Evolutionary conservation across 1,139 yeast species (phyloP).

Genomic region (Candida sp.): DNA sequence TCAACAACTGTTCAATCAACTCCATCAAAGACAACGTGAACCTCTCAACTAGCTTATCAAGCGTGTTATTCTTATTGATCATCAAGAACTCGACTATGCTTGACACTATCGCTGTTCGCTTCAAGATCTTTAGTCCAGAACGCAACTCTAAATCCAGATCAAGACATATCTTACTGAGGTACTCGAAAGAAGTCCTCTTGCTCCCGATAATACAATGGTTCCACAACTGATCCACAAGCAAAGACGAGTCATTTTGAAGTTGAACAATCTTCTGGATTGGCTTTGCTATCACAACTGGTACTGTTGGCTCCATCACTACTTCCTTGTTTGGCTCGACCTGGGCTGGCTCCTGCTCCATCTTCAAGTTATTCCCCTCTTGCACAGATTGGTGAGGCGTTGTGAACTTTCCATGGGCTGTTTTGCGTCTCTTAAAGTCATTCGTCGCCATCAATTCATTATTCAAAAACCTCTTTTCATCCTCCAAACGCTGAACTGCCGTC

Average conservation of each 20-base stretch:
- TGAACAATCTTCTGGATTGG: constrained; percentile 23
- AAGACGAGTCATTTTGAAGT: constrained; percentile 37
- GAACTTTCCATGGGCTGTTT: constrained; percentile 1
- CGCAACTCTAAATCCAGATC: constrained; percentile 32
- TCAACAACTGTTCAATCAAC: constrained; percentile 29
- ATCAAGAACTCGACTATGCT: constrained; percentile 41
- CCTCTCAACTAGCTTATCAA: constrained; percentile 46
- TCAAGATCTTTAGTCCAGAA: constrained; percentile 30
- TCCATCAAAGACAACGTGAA: constrained; percentile 45
- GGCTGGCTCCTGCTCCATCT: not conserved
- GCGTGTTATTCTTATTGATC: constrained; percentile 40
- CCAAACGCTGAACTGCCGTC: constrained; percentile 55
- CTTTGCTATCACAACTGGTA: not conserved
- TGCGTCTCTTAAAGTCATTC: constrained; percentile 12
- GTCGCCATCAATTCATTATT: constrained; percentile 40
- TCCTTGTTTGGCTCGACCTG: not conserved
- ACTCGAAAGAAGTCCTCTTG: constrained; percentile 49
- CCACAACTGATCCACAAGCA: constrained; percentile 42
- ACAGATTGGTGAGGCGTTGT: not conserved
- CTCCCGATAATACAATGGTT: constrained; percentile 54
- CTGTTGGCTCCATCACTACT: not conserved
- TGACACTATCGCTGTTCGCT: constrained; percentile 35
- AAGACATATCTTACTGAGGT: constrained; percentile 51
- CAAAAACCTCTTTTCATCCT: constrained; percentile 75
- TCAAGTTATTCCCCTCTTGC: not conserved